Conservation (phyloP, 176 grass and related monocot genomes). For the Musa schizocarpa region DNA sequence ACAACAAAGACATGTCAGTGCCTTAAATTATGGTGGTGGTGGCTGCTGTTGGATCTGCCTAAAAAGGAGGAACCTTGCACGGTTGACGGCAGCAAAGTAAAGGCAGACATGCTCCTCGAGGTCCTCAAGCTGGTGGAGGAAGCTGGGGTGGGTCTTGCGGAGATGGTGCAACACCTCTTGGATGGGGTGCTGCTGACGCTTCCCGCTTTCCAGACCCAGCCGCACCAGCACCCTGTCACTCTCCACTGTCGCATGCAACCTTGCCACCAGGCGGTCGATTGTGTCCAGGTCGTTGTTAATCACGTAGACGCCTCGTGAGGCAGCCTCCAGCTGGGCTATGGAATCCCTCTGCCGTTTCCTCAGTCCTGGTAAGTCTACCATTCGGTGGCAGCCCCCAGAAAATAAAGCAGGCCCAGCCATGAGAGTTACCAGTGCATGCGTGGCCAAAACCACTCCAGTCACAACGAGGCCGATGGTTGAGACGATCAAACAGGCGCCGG, state of each 20-base stretch:
- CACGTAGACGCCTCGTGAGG: conserved; percentile 68
- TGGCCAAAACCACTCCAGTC: conserved; percentile 47
- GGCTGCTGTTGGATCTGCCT: conserved; percentile 38
- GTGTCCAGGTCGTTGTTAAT: conserved; percentile 76
- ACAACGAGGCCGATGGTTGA: conserved; percentile 35
- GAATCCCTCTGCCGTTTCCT: conserved; percentile 44
- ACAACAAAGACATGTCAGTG: not conserved
- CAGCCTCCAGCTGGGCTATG: conserved; percentile 63
- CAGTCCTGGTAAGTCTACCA: conserved; percentile 24
- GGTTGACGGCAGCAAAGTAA: conserved; percentile 72
- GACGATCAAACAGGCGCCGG: conserved; percentile 50
- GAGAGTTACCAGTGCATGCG: conserved; percentile 33
- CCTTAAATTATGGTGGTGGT: not conserved
- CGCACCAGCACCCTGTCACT: conserved; percentile 64
- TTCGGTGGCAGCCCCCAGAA: conserved; percentile 9
- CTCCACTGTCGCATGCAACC: conserved; percentile 65
- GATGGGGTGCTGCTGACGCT: conserved; percentile 65
- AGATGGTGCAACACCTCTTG: conserved; percentile 69
- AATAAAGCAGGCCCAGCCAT: conserved; percentile 22
- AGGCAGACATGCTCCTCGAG: conserved; percentile 90
- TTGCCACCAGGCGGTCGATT: conserved; percentile 63
- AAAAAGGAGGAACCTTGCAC: conserved; percentile 61
- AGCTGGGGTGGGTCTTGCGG: conserved; percentile 58
- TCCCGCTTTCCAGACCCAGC: conserved; percentile 62
- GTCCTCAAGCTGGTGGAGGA: conserved; percentile 57